These are phyloP conservation scores for Ophiostoma sp. DNA, from an alignment of 2,329 filamentous ascomycete genomes.

Conservation along the genomic window DNA sequence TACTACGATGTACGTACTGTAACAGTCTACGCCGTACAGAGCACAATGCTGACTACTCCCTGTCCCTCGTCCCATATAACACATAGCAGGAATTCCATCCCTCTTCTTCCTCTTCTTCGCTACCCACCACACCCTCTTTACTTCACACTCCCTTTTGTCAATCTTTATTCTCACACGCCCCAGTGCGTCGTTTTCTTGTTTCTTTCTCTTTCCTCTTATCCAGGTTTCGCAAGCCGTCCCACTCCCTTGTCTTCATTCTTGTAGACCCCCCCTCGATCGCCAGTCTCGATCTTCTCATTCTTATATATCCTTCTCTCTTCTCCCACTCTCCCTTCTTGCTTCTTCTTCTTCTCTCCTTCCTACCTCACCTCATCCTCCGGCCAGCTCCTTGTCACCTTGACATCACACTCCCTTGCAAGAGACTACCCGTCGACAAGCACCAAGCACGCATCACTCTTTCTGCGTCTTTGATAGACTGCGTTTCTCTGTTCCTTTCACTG, in stretches of 20 bases:
- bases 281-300: slow-evolving; percentile 22
- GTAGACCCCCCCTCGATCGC: slow-evolving; percentile 22
- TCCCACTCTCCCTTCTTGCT: slow-evolving; percentile 17
- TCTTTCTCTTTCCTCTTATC: slow-evolving; percentile 11
- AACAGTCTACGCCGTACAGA: not conserved
- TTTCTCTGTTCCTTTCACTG: slow-evolving; percentile 25
- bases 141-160: not conserved
- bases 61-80: not conserved
- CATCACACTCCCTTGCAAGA: slow-evolving; percentile 26
- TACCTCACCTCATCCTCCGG: slow-evolving; percentile 13
- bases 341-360: not conserved
- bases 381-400: slow-evolving; percentile 18
- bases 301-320: not conserved
- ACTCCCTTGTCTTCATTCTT: slow-evolving; percentile 22
- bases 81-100: not conserved
- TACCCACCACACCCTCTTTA: not conserved
- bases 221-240: slow-evolving; percentile 20
- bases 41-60: slow-evolving; percentile 2
- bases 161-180: slow-evolving; percentile 16
- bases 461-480: slow-evolving; percentile 52
- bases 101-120: not conserved
- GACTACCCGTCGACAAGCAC: slow-evolving; percentile 28
- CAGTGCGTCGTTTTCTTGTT: slow-evolving; percentile 20
- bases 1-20: no score
- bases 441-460: slow-evolving; percentile 38